Conservation (phyloP, 768 basidiomycete species). For the Hygrocybe coccinea region DNA sequence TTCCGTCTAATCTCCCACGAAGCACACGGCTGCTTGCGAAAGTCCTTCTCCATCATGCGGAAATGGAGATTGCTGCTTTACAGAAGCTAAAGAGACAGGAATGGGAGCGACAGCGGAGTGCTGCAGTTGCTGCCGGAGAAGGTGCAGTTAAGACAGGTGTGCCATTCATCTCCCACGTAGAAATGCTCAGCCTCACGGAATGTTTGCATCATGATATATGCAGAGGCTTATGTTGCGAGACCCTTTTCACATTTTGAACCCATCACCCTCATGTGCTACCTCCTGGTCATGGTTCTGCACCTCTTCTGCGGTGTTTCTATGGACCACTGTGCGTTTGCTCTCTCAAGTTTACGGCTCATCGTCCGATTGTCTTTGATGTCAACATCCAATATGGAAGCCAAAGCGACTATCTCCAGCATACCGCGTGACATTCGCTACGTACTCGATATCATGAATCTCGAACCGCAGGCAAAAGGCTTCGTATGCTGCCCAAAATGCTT, state of each 20-base stretch:
- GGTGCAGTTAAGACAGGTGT: neutral
- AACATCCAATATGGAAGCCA: neutral
- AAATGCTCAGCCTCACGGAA: neutral
- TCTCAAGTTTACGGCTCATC: neutral
- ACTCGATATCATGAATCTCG: slow-evolving; percentile 15
- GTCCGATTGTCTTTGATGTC: neutral
- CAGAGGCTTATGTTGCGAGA: neutral
- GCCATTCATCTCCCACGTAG: neutral
- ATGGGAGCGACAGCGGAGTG: slow-evolving; percentile 1
- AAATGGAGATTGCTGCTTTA: neutral
- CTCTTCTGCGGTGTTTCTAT: slow-evolving; percentile 8
- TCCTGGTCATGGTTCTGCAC: slow-evolving; percentile 8
- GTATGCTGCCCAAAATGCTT: slow-evolving; percentile 27
- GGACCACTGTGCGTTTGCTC: slow-evolving; percentile 1
- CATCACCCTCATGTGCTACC: slow-evolving; percentile 3
- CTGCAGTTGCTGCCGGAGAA: neutral
- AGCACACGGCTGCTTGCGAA: neutral
- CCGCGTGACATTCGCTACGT: slow-evolving; percentile 18
- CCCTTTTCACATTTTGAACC: slow-evolving; percentile 3
- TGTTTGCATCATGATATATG: neutral
- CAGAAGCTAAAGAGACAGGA: neutral
- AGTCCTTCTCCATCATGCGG: neutral
- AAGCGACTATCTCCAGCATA: neutral
- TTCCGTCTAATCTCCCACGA: neutral
- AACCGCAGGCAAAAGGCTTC: slow-evolving; percentile 15